These are phyloP conservation scores for rapeseed (Brassica napus) DNA, from an alignment of 345 rosid species.

Conservation along the genomic window DNA sequence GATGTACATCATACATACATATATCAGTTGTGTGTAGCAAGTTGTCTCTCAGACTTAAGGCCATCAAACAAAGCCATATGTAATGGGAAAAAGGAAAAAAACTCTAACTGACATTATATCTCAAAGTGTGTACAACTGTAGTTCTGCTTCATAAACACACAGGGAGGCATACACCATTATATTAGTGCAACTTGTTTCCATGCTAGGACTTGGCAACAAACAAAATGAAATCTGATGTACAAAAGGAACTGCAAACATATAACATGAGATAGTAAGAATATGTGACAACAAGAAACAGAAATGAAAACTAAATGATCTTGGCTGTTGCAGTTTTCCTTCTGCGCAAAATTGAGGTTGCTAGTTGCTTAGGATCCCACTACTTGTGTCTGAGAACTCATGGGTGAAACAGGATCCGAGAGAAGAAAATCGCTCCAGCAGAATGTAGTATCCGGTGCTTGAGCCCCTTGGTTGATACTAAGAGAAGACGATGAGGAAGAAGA, in stretches of 20 bases:
- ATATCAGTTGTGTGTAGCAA: constrained; percentile 17
- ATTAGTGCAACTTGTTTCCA: constrained; percentile 18
- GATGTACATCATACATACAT: constrained; percentile 16
- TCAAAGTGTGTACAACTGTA: constrained; percentile 17
- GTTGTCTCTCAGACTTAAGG: constrained; percentile 16
- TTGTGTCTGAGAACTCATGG: constrained; percentile 23
- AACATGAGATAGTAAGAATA: constrained; percentile 15
- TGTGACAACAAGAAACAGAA: neutral
- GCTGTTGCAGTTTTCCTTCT: constrained; percentile 14
- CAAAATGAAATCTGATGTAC: constrained; percentile 7
- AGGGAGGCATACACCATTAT: constrained; percentile 1
- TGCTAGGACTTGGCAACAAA: constrained; percentile 19
- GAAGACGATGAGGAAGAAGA: constrained; percentile 67
- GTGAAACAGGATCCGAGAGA: constrained; percentile 25
- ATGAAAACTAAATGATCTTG: constrained; percentile 6
- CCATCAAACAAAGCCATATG: constrained; percentile 19
- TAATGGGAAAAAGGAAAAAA: neutral
- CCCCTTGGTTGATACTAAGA: constrained; percentile 34
- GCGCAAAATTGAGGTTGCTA: constrained; percentile 21
- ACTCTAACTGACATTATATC: constrained; percentile 18
- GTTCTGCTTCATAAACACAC: constrained; percentile 26
- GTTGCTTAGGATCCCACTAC: constrained; percentile 30
- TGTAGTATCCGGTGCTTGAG: constrained; percentile 26
- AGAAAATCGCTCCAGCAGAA: constrained; percentile 36
- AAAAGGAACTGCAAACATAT: constrained; percentile 25